These are phyloP conservation scores for Colletotrichum chrysophilum DNA, from an alignment of 2,329 filamentous ascomycete genomes.

Conservation along the genomic window DNA sequence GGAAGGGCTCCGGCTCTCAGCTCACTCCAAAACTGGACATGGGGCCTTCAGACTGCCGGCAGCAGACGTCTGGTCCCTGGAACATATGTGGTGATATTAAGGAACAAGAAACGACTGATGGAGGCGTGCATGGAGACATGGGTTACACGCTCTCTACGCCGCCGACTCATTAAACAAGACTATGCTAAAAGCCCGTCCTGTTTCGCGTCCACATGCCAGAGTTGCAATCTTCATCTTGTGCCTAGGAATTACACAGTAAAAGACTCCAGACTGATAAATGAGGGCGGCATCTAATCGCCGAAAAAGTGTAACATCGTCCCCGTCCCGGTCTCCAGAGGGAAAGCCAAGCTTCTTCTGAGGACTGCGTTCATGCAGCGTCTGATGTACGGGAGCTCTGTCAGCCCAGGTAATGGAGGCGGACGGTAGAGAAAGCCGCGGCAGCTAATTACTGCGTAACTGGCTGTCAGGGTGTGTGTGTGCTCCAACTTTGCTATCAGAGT, in stretches of 20 bases:
- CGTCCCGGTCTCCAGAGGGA: neutral
- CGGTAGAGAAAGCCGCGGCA: neutral
- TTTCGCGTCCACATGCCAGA: neutral
- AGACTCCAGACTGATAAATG: neutral
- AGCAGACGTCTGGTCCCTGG: neutral
- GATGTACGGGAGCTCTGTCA: neutral
- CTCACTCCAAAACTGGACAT: conserved; percentile 7
- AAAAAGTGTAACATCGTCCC: neutral
- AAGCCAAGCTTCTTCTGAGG: neutral
- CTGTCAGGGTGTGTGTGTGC: neutral
- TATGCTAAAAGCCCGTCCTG: neutral
- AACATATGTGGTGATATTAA: conserved; percentile 12
- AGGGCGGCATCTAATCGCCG: neutral
- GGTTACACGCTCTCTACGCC: neutral
- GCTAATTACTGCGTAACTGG: neutral
- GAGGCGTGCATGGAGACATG: neutral
- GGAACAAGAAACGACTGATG: conserved; percentile 17
- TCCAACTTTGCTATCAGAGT: neutral
- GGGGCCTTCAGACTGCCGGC: conserved; percentile 9
- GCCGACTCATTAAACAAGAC: neutral
- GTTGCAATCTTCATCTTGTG: neutral
- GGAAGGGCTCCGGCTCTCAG: neutral
- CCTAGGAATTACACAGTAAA: neutral
- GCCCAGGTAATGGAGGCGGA: neutral
- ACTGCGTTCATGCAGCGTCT: neutral